phyloP scores from a whole-genome alignment of 495 filamentous ascomycete genomes.

The Jackrogersella minutella region DNA sequence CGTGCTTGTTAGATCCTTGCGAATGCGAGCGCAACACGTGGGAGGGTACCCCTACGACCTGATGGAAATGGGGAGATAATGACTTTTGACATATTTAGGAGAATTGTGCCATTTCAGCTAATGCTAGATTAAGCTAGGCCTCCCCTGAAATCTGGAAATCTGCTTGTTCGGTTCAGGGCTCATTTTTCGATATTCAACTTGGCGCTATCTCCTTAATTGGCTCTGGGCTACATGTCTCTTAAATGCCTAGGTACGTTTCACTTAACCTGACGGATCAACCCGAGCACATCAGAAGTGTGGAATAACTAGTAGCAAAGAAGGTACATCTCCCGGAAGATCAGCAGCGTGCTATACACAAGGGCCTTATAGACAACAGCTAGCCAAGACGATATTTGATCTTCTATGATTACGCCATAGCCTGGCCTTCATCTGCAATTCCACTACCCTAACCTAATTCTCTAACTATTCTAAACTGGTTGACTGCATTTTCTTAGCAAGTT shows the following conservation, averaged over 20 bases:
- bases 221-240: too few species aligned
- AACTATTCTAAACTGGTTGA: conserved; percentile 3
- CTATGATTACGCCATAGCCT: neutral
- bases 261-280: too few species aligned
- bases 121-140: neutral
- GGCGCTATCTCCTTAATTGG: too few species aligned
- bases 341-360: too few species aligned
- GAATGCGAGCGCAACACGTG: neutral
- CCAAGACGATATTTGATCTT: too few species aligned
- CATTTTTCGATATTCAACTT: neutral
- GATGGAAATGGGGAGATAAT: neutral
- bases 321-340: too few species aligned
- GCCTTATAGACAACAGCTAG: too few species aligned
- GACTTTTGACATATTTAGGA: neutral
- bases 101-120: neutral
- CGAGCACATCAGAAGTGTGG: too few species aligned
- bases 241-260: too few species aligned
- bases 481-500: conserved; percentile 42
- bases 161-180: neutral
- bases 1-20: conserved; percentile 18
- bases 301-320: too few species aligned
- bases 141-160: neutral
- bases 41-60: neutral
- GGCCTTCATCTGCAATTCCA: neutral
- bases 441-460: conserved; percentile 1